Percentiles rank a stretch among this genome's conserved stretches.
Conservation (phyloP, 129 eudicot genomes). For the Pulicaria dysenterica region DNA sequence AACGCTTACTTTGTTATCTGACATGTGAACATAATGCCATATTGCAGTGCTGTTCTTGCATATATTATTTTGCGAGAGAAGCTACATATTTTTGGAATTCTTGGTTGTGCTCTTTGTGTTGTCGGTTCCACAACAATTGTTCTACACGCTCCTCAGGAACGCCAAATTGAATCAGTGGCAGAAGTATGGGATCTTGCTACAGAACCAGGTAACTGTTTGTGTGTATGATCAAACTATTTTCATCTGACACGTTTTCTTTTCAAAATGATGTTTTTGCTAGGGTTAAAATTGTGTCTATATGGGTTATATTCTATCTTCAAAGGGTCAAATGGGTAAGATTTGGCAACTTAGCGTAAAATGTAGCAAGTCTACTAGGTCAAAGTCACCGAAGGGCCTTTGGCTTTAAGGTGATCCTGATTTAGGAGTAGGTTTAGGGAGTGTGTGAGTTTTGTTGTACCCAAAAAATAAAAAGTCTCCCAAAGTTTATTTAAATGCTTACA, state of each 20-base stretch:
- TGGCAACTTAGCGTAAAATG: no score
- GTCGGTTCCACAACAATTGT: constrained; percentile 65
- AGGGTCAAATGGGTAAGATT: no score
- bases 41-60: constrained; percentile 72
- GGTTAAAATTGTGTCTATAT: no score
- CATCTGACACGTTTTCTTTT: background rate
- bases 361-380: background rate
- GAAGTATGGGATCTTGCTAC: constrained; percentile 70
- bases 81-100: constrained; percentile 56
- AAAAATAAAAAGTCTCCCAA: constrained; percentile 10
- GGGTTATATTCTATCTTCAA: no score
- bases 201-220: constrained; percentile 44
- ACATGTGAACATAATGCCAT: constrained; percentile 15
- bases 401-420: no score
- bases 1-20: background rate
- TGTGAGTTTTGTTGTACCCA: no score
- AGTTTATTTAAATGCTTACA: background rate
- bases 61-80: constrained; percentile 63
- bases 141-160: constrained; percentile 75
- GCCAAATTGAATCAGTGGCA: constrained; percentile 51
- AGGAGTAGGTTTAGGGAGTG: no score
- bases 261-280: background rate
- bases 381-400: no score
- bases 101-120: constrained; percentile 71
- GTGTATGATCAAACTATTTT: background rate